Evolutionary conservation across 495 filamentous ascomycete genomes (phyloP).

Genomic region (Sabuloglossum arenarium): DNA sequence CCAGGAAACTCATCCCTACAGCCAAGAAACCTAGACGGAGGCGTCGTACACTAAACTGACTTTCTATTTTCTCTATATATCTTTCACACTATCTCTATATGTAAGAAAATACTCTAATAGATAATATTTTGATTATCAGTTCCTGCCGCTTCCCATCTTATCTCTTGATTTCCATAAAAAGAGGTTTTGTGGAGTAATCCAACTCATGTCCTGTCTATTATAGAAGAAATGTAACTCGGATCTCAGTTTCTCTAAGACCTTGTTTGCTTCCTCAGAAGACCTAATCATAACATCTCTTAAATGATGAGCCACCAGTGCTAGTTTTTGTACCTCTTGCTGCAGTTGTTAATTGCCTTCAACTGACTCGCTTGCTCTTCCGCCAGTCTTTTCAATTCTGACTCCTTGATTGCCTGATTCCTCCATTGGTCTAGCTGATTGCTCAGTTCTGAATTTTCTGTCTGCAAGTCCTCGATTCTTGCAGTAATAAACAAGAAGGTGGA

Average conservation of each 20-base stretch:
- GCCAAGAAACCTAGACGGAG: not conserved
- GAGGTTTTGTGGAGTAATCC: not conserved
- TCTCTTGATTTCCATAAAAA: not conserved
- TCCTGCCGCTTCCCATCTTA: not conserved
- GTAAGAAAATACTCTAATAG: no score
- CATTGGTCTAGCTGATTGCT: not conserved
- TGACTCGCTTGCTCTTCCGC: not conserved
- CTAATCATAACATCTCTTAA: not conserved
- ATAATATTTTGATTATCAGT: not conserved
- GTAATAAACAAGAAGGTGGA: no score
- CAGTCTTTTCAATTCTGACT: not conserved
- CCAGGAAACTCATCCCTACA: not conserved
- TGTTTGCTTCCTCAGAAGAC: not conserved
- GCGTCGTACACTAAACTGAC: no score
- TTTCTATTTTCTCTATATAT: not conserved
- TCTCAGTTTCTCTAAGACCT: not conserved
- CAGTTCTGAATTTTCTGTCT: not conserved
- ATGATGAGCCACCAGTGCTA: not conserved
- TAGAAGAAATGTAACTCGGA: not conserved
- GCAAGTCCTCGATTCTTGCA: not conserved
- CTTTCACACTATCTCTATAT: not conserved
- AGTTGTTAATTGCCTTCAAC: not conserved
- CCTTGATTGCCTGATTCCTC: not conserved
- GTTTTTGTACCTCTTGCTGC: not conserved
- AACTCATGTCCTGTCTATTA: not conserved